phyloP scores from a whole-genome alignment of 1,284 basidiomycete genomes.

The Ganoderma lingzhi region DNA sequence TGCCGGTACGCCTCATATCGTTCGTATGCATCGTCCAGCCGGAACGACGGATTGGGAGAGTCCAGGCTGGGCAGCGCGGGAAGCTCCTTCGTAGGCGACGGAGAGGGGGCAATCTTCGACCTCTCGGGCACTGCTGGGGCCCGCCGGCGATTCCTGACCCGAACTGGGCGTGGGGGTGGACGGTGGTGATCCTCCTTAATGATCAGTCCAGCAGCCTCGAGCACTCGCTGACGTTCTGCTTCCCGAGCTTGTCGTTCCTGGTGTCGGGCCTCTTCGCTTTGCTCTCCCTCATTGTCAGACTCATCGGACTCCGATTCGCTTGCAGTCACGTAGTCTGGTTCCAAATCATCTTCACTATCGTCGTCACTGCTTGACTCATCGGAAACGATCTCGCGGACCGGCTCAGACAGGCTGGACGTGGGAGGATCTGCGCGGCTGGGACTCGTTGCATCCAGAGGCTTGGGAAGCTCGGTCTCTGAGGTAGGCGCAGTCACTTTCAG shows the following conservation, averaged over 20 bases:
- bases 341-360: conserved; percentile 38
- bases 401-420: background rate
- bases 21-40: conserved; percentile 89
- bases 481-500: conserved; percentile 14
- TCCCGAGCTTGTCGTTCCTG: conserved; percentile 73
- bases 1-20: conserved; percentile 85
- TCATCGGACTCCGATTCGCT: conserved; percentile 61
- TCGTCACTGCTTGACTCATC: conserved; percentile 36
- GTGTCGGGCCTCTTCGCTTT: conserved; percentile 54
- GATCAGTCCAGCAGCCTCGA: conserved; percentile 89
- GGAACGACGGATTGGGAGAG: conserved; percentile 38
- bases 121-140: conserved; percentile 56
- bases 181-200: conserved; percentile 60
- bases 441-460: conserved; percentile 12
- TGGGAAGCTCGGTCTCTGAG: conserved; percentile 3
- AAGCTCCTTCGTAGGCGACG: conserved; percentile 54
- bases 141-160: conserved; percentile 45
- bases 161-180: conserved; percentile 46
- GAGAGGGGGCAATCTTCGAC: conserved; percentile 3
- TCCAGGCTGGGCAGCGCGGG: conserved; percentile 54
- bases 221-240: conserved; percentile 79
- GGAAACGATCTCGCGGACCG: conserved; percentile 3
- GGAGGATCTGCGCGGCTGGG: conserved; percentile 8
- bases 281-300: conserved; percentile 45
- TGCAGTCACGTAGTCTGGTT: conserved; percentile 59